These are phyloP conservation scores for Phytophthora crassamura DNA, from an alignment of 352 stramenopile genomes.

Conservation along the genomic window DNA sequence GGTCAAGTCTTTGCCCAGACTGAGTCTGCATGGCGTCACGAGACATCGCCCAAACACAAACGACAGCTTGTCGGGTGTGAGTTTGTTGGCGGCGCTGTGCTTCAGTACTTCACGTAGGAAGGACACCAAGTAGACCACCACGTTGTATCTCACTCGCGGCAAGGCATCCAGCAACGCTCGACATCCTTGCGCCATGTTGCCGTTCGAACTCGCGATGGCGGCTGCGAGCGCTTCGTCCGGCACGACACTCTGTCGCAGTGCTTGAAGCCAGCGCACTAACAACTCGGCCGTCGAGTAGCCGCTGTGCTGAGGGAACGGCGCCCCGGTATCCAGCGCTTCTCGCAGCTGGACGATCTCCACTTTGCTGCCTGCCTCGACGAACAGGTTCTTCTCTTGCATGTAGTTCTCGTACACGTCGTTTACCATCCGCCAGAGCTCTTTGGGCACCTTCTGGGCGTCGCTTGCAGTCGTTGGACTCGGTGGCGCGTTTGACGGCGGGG, in stretches of 20 bases:
- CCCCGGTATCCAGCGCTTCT: slow-evolving; percentile 94
- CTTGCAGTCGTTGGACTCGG: slow-evolving; percentile 24
- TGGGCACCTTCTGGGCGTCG: slow-evolving; percentile 89
- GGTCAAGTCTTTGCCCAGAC: slow-evolving; percentile 17
- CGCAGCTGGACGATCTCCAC: slow-evolving; percentile 72
- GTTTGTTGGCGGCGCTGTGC: slow-evolving; percentile 60
- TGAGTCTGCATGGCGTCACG: slow-evolving; percentile 54
- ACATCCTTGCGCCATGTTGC: slow-evolving; percentile 87
- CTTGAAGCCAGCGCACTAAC: slow-evolving; percentile 92
- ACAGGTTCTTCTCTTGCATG: slow-evolving; percentile 84
- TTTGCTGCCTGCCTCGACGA: slow-evolving; percentile 77
- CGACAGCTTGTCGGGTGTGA: slow-evolving; percentile 74
- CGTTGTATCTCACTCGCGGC: slow-evolving; percentile 96
- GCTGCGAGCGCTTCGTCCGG: slow-evolving; percentile 80
- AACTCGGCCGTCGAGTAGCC: slow-evolving; percentile 93
- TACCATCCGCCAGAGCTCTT: slow-evolving; percentile 98
- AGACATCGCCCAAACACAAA: slow-evolving; percentile 82
- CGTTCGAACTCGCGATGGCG: slow-evolving; percentile 53
- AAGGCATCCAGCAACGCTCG: slow-evolving; percentile 77
- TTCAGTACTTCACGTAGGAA: slow-evolving; percentile 96
- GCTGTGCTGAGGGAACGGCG: slow-evolving; percentile 79
- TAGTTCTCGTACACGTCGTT: slow-evolving; percentile 93
- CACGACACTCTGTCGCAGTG: slow-evolving; percentile 91
- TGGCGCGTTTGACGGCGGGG: slow-evolving; percentile 49
- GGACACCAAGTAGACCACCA: slow-evolving; percentile 97